Conservation (phyloP, 2,329 filamentous ascomycete genomes). For the Penicillium sp. region DNA sequence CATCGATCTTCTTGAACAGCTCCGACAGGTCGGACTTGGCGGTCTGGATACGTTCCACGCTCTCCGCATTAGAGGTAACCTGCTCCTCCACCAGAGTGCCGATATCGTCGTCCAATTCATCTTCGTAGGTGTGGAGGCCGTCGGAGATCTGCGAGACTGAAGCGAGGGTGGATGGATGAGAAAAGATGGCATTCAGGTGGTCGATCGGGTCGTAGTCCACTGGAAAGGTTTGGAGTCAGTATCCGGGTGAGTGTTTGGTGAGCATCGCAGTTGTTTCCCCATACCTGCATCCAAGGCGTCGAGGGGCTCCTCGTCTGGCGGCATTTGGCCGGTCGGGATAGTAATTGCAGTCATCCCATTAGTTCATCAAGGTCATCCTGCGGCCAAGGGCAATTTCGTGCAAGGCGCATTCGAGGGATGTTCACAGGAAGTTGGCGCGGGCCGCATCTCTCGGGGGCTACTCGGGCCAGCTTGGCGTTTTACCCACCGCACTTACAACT, state of each 20-base stretch:
- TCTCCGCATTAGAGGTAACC: conserved; percentile 81
- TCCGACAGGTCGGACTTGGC: conserved; percentile 86
- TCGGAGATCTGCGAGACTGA: conserved; percentile 74
- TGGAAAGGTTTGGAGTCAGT: conserved; percentile 32
- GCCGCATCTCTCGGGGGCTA: background rate
- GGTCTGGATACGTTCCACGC: conserved; percentile 84
- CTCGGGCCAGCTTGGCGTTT: conserved; percentile 6
- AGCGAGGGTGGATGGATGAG: conserved; percentile 79
- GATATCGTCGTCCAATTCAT: conserved; percentile 81
- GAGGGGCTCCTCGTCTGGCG: conserved; percentile 36
- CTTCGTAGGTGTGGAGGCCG: conserved; percentile 71
- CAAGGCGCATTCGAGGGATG: background rate
- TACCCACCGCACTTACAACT: background rate
- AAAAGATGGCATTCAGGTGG: conserved; percentile 91
- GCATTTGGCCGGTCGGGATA: conserved; percentile 36
- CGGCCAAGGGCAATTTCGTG: background rate
- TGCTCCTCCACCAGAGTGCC: conserved; percentile 70
- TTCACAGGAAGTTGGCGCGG: conserved; percentile 1
- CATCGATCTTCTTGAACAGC: conserved; percentile 93
- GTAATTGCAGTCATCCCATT: conserved; percentile 39
- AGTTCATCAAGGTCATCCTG: conserved; percentile 12
- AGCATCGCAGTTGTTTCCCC: conserved; percentile 5
- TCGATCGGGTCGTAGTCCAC: conserved; percentile 89
- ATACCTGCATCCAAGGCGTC: conserved; percentile 49
- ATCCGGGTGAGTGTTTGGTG: background rate